These are phyloP conservation scores for Galerina sulciceps DNA, from an alignment of 768 basidiomycete genomes.

Conservation along the genomic window DNA sequence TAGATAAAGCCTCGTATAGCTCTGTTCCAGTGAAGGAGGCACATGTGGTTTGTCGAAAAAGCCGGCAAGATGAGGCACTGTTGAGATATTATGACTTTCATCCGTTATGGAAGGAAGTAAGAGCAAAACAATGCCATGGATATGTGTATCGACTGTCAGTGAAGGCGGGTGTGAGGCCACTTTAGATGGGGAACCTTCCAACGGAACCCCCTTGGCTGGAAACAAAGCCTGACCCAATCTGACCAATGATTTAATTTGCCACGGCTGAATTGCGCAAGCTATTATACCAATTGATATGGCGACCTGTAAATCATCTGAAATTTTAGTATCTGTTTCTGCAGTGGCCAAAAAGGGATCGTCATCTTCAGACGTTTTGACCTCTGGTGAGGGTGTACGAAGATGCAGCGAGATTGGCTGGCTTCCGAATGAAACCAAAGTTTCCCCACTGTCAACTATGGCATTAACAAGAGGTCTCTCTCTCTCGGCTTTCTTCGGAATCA, in stretches of 20 bases:
- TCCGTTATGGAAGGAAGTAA: conserved; percentile 44
- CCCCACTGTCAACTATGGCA: conserved; percentile 27
- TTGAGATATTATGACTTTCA: neutral
- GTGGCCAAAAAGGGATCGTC: conserved; percentile 18
- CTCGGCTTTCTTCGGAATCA: neutral
- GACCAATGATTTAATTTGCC: conserved; percentile 57
- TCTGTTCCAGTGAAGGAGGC: conserved; percentile 51
- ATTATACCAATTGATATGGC: conserved; percentile 52
- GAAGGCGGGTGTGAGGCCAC: conserved; percentile 5
- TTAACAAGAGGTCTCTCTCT: neutral
- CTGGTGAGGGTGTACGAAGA: conserved; percentile 50
- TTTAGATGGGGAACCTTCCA: neutral
- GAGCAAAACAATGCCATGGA: conserved; percentile 49
- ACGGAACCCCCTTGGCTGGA: neutral
- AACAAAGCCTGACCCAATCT: conserved; percentile 39
- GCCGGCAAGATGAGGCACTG: conserved; percentile 11
- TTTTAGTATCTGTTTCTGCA: conserved; percentile 9
- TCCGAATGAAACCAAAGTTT: conserved; percentile 64
- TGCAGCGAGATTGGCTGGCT: conserved; percentile 61
- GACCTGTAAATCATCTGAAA: conserved; percentile 33
- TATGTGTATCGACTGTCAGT: conserved; percentile 18
- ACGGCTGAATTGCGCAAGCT: conserved; percentile 58
- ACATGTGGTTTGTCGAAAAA: conserved; percentile 67
- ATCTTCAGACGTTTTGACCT: conserved; percentile 14
- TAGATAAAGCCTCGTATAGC: conserved; percentile 59